phyloP scores from a whole-genome alignment of 306 rosid genomes.

The Cicer bijugum region DNA sequence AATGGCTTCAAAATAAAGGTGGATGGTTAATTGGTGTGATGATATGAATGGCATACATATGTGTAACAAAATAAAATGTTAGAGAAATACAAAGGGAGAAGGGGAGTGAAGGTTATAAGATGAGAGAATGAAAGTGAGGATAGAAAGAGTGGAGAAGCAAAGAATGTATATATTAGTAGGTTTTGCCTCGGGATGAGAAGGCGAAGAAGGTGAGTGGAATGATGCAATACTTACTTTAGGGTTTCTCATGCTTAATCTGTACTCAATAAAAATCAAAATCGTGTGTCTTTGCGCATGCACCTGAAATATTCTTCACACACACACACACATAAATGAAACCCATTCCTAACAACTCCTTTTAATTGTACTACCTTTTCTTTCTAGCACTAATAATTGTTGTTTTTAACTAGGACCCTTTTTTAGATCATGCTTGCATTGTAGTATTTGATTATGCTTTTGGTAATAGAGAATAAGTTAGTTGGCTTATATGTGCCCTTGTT shows the following conservation, averaged over 20 bases:
- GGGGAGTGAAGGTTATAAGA: not conserved
- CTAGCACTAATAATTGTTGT: constrained; percentile 61
- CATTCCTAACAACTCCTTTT: constrained; percentile 62
- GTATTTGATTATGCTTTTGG: constrained; percentile 47
- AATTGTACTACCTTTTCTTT: constrained; percentile 53
- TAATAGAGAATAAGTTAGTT: constrained; percentile 65
- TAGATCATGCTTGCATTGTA: constrained; percentile 57
- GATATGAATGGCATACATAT: not conserved
- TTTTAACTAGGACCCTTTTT: constrained; percentile 60
- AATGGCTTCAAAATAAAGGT: not conserved
- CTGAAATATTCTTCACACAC: constrained; percentile 80
- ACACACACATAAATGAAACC: constrained; percentile 36
- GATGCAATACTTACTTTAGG: constrained; percentile 95
- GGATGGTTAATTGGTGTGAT: constrained; percentile 7
- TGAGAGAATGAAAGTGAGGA: constrained; percentile 34
- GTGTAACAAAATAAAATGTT: not conserved
- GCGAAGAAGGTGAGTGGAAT: constrained; percentile 97
- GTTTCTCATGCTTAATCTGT: constrained; percentile 88
- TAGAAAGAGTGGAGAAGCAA: constrained; percentile 45
- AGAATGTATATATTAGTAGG: constrained; percentile 61
- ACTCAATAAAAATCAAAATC: constrained; percentile 74
- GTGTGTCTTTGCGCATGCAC: constrained; percentile 80
- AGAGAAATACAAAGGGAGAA: constrained; percentile 12
- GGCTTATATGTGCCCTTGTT: constrained; percentile 64
- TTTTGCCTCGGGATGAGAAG: constrained; percentile 84